Base-by-base conservation (phyloP, 495 filamentous ascomycete genomes). In the Penicillium flavigenum region DNA sequence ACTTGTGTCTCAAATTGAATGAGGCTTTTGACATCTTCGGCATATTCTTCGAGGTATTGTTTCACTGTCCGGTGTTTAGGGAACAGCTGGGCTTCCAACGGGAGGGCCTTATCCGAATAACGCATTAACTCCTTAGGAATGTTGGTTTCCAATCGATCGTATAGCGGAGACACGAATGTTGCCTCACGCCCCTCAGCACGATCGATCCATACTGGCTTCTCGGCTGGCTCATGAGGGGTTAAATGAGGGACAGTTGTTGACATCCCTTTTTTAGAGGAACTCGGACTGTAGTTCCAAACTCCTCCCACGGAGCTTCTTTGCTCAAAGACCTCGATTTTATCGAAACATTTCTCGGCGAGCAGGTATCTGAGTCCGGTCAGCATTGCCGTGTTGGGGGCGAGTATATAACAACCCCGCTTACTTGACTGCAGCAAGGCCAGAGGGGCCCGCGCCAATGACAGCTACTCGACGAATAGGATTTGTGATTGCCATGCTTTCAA, bases 91-190 rank as follows among this genome's bases (percentile, higher is more conserved):
- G 75, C 59, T 4, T 86, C 80, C 6, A 72, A 34, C 0, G 84
- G 80, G 54, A 93, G 93, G 14, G 76, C 60, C 14, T 83, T 73
- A 50, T 95, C 90, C 10, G 89, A 87, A 67, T 84, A 95, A 5
- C 77, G 66, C 93, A 98, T 97, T 56, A 97, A 64, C 1, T 76
- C 74, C 52, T 92, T 84, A 1, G 92, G 91, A 38, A 96, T 90
- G 66, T 98, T 98, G 39, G 92, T 90, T 60, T 95, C 86, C 27
- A 97, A 70, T 31, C 76, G 66, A 14, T 91, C 86, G 65, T 98
- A 96, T 67, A 96, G 79, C 4, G 93, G 89, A 4, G 88, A 83
- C 70, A 89, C 67, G 74, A 84, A 81, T 6, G 66, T 66, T 1
- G 79, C 70, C 27, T 74, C 65, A 19, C 49, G 29, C 22, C 63